Base-by-base conservation (phyloP, 176 grass and related monocot genomes). In the Oryza coarctata region DNA sequence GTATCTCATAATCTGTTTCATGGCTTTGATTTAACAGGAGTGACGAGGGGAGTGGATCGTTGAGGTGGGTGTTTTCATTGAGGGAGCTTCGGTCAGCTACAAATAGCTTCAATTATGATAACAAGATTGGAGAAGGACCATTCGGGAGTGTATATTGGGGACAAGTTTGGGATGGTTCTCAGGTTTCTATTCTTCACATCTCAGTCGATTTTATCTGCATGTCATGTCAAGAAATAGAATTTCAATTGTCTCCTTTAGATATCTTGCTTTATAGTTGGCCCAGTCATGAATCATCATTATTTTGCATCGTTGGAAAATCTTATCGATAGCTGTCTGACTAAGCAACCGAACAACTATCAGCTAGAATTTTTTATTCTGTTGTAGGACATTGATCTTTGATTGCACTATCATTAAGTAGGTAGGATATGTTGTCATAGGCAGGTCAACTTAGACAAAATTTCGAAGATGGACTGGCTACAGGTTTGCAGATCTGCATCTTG, bases 61-160 rank as follows among this genome's bases (percentile, higher is more conserved):
- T 80, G 49, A 89, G 88, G 82, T 91, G 88, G 94, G 80, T 91
- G 1, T 93, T 97, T 80, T 89, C 94, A 2, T 65, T 93, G 70
- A 89, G 87, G 69, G 94, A 97, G 82, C 85, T 97, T 61, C 91
- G 80, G 20, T 93, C 91, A 0, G 91, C 94, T 1, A 91, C 94
- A n/a, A 93, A 93, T 27, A 97, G 78, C 80, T 97, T 97, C 78
- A 93, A 97, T 75, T 97, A 93, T 25, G 94, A 97, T 25, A 97
- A 97, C 88, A 93, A 91, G 82, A 88, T 97, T 31, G 91, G 94
- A 64, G 94, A 93, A 87, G 91, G 90, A 15, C 79, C 87, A 1
- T 73, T 91, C 40, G 91, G 91, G 5, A 91, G 88, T 55, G 91
- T 97, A 29, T 97, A 97, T 68, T 97, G 94, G 94, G 94, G 91